These are phyloP conservation scores for Phanerochaete sordida DNA, from an alignment of 768 basidiomycete species.

Conservation along the genomic window DNA sequence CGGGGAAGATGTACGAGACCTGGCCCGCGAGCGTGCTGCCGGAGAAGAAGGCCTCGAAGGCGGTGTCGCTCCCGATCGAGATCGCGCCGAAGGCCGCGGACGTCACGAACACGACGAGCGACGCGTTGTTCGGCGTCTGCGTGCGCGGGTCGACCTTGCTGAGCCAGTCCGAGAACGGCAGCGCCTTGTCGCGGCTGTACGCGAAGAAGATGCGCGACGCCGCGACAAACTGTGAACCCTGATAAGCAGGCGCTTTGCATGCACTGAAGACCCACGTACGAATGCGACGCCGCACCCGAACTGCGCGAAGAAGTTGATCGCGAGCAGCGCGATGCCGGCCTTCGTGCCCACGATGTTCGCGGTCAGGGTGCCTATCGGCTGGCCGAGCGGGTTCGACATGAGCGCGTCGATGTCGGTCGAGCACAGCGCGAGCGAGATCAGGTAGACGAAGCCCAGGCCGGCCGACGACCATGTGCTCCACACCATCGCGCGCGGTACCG, in stretches of 20 bases:
- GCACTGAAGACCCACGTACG: conserved; percentile 5
- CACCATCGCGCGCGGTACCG: conserved; percentile 18
- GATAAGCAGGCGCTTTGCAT: background rate
- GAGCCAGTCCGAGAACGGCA: conserved; percentile 16
- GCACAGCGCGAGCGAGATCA: conserved; percentile 14
- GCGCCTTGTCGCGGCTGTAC: conserved; percentile 15
- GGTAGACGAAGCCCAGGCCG: conserved; percentile 11
- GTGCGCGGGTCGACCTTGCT: conserved; percentile 13
- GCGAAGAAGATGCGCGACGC: conserved; percentile 18
- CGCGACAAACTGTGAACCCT: conserved; percentile 12
- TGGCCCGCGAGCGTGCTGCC: conserved; percentile 14
- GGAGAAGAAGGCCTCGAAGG: conserved; percentile 17
- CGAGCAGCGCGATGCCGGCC: conserved; percentile 12
- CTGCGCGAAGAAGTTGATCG: conserved; percentile 16
- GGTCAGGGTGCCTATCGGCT: conserved; percentile 16
- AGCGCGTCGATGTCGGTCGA: conserved; percentile 14
- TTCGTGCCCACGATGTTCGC: conserved; percentile 11
- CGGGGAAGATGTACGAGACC: conserved; percentile 15
- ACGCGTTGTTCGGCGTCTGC: conserved; percentile 18
- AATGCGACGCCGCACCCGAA: conserved; percentile 18
- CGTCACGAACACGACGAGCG: conserved; percentile 12
- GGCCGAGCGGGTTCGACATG: conserved; percentile 16
- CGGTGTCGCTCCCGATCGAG: conserved; percentile 14
- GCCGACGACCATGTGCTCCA: conserved; percentile 13
- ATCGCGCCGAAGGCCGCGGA: conserved; percentile 16